Evolutionary conservation across 1,284 basidiomycete species (phyloP).

Genomic region (Heimioporus retisporus): DNA sequence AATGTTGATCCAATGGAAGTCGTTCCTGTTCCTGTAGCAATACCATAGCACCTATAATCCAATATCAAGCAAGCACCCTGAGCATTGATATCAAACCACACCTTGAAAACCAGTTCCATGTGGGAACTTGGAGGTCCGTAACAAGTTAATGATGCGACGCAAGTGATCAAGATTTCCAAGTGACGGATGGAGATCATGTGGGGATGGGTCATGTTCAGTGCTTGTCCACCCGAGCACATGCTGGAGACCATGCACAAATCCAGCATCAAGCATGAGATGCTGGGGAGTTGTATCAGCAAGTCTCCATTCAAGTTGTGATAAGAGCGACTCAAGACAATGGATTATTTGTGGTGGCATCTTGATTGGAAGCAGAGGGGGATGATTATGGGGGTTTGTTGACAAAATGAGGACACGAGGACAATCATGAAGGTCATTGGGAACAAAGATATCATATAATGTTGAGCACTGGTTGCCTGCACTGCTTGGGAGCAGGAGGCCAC

Average conservation of each 20-base stretch:
- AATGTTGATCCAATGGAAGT: too few species aligned
- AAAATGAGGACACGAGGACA: slow-evolving; percentile 32
- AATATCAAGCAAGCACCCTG: too few species aligned
- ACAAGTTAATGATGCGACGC: slow-evolving; percentile 25
- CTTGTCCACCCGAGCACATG: slow-evolving; percentile 26
- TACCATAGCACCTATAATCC: too few species aligned
- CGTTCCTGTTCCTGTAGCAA: too few species aligned
- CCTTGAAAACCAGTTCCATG: slow-evolving; percentile 37
- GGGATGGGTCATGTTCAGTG: background rate
- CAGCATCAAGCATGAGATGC: slow-evolving; percentile 30
- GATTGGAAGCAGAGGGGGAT: slow-evolving; percentile 17
- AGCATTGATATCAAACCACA: too few species aligned
- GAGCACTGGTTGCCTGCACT: too few species aligned
- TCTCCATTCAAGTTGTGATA: slow-evolving; percentile 23
- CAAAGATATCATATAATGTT: slow-evolving; percentile 30
- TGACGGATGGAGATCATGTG: slow-evolving; percentile 38
- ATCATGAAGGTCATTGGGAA: slow-evolving; percentile 24
- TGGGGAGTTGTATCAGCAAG: slow-evolving; percentile 41
- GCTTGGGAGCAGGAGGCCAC: too few species aligned
- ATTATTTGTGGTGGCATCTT: slow-evolving; percentile 19
- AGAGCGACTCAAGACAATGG: slow-evolving; percentile 3
- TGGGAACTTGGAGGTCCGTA: slow-evolving; percentile 14
- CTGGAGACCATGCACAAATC: slow-evolving; percentile 31
- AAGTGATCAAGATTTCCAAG: slow-evolving; percentile 38
- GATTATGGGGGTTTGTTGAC: slow-evolving; percentile 27